Evolutionary conservation across 2,329 filamentous ascomycete species (phyloP).

Genomic region (Arachnomyces sp.): DNA sequence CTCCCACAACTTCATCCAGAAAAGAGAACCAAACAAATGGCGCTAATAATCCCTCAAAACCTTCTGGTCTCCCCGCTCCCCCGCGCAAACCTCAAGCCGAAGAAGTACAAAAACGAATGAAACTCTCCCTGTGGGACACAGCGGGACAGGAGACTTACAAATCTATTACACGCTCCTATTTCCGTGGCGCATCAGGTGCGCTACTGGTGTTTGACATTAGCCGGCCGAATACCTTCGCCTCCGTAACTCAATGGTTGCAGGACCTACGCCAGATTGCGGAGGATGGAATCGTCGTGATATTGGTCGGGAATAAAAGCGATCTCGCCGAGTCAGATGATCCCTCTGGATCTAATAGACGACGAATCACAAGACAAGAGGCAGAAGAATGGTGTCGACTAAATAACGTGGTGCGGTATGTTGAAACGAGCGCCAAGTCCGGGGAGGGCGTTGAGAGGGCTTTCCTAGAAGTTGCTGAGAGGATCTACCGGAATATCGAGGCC

Average conservation of each 20-base stretch:
- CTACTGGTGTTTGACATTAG: constrained; percentile 94
- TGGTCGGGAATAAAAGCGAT: constrained; percentile 94
- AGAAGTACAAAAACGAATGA: constrained; percentile 67
- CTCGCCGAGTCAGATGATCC: constrained; percentile 43
- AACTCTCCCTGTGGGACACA: constrained; percentile 89
- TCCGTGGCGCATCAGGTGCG: constrained; percentile 69
- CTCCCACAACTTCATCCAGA: constrained; percentile 6
- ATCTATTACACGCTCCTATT: constrained; percentile 88
- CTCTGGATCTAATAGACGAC: constrained; percentile 45
- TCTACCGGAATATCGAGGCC: constrained; percentile 93
- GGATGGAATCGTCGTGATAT: constrained; percentile 84
- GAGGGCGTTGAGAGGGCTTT: constrained; percentile 92
- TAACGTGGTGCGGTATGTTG: constrained; percentile 85
- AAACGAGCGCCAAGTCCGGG: constrained; percentile 92
- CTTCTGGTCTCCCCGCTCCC: constrained; percentile 27
- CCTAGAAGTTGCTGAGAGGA: constrained; percentile 84
- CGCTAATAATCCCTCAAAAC: constrained; percentile 11
- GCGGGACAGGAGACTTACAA: constrained; percentile 97
- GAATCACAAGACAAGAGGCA: constrained; percentile 76
- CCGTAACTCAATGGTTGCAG: constrained; percentile 87
- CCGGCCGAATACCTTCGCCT: constrained; percentile 72
- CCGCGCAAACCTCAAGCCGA: constrained; percentile 29
- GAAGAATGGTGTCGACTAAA: constrained; percentile 82
- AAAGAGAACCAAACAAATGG: constrained; percentile 12
- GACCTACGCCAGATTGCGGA: constrained; percentile 93